These are phyloP conservation scores for Sanghuangporus baumii DNA, from an alignment of 1,284 basidiomycete genomes.

Conservation along the genomic window DNA sequence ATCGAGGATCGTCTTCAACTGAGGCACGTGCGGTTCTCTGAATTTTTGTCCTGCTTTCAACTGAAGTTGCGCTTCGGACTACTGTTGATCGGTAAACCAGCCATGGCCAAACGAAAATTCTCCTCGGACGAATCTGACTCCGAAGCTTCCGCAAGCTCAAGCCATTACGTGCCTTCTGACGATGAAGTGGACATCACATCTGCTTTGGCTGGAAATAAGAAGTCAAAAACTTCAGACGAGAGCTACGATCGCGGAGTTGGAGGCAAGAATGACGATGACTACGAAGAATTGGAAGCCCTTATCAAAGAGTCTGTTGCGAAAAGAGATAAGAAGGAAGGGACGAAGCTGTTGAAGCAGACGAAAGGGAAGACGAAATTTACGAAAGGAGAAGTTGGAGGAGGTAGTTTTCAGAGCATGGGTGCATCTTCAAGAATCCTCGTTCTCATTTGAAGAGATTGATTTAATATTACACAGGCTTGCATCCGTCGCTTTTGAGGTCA, in stretches of 20 bases:
- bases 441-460: constrained; percentile 1
- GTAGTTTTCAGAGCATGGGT: constrained; percentile 89
- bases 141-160: constrained; percentile 11
- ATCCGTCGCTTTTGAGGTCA: constrained; percentile 79
- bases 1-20: too few relatives aligned
- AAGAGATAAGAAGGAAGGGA: constrained; percentile 63
- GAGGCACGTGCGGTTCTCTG: too few relatives aligned
- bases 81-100: too few relatives aligned
- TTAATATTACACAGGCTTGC: constrained; percentile 53
- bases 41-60: too few relatives aligned
- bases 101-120: constrained; percentile 16
- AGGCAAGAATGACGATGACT: constrained; percentile 32
- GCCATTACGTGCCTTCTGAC: constrained; percentile 1
- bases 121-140: background rate
- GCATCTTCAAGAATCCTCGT: constrained; percentile 24
- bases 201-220: constrained; percentile 34
- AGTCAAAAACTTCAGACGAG: constrained; percentile 18
- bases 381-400: constrained; percentile 74
- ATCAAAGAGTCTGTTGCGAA: constrained; percentile 61
- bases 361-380: constrained; percentile 60
- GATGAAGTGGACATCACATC: constrained; percentile 45
- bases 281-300: constrained; percentile 54
- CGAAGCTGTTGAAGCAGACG: constrained; percentile 62
- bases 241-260: constrained; percentile 10
- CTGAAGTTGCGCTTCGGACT: too few relatives aligned